Base-by-base conservation (phyloP, 1,284 basidiomycete genomes). In the Sutorius eximius region DNA sequence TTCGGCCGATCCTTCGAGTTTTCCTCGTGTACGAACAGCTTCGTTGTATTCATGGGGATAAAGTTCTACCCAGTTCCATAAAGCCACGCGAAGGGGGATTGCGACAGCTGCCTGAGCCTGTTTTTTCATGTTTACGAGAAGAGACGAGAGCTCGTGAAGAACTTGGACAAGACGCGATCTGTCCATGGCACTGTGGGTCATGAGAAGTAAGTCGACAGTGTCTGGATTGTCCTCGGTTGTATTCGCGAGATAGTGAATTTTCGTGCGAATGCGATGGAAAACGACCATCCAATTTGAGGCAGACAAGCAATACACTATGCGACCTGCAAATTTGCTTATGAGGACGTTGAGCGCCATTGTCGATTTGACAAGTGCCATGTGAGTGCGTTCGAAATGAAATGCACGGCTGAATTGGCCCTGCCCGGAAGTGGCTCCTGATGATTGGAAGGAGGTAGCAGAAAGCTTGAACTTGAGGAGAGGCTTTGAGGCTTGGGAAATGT, bases 21-120 rank as follows among this genome's bases (percentile, higher is more conserved):
- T 79, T 36, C 86, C 84, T 45, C 85, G 78, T 13, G 78, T 75
- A 9, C 81, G 77, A 40, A 93, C 79, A 5, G 87, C 78, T 5
- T 89, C 85, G 49, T 88, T 87, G 68, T 87, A 97, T 66, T 98
- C 93, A 12, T 78, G 73, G 0, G 93, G 90, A 66, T 89, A 91
- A 15, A 85, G 79, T 45, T 91, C 87, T 47, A 97, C 88, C 93
- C 93, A 98, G 57, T 91, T 92, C 93, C 94, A 96, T 30, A 97
- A 79, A 0, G 91, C 91, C 34, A 83, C 80, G 15, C 93, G 84
- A 33, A 98, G 77, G 18, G 88, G 85, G 7, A 83, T 75, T 0
- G 92, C 86, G 33, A 95, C 78, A 0, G 88, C 85, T 5, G 82
- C 73, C 63, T 93, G 91, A 0, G 87, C 83, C 36, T 89, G 86